Base-by-base conservation (phyloP, 1,284 basidiomycete species). In the Apiotrichum akiyoshidainum region DNA sequence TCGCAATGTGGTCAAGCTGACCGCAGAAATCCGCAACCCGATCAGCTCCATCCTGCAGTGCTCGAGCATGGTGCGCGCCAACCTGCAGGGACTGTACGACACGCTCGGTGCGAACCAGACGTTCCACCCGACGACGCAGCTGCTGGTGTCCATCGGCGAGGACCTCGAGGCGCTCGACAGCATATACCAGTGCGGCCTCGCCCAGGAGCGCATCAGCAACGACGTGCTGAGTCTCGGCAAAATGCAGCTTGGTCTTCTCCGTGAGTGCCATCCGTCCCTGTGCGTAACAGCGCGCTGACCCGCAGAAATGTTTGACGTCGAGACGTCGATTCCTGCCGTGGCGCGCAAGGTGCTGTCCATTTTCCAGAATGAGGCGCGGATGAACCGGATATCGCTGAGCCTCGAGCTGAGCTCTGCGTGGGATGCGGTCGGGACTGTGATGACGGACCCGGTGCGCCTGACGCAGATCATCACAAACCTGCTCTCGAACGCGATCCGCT, bases 151-250 rank as follows among this genome's bases (percentile, higher is more conserved):
- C 5, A 47, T 65, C 31, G 45, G 44, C 19, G 63, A 65, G 33
- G 63, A 65, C 40, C 50, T 65, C 16, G 63, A 65, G n/a, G 63
- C 63, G 5, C 55, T 65, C 12, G 63, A 65, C 40, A 61, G 60
- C 46, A 65, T 65, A 34, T 65, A 65, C 46, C 63, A 65, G 44
- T 65, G 63, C 21, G 74, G 75, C 19, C 65, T 75, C 14, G 67
- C 72, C 9, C 76, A 78, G 60, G 74, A 75, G 55, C 68, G 74
- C 10, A 77, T 78, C 51, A 71, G 72, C 34, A 76, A 78, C 53
- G 77, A 78, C 44, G 70, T 77, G 22, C 64, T 77, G 11, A 74
- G 73, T 1, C 60, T 78, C 3, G 74, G 74, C 17, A 66, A 75
- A 41, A 70, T 78, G 22, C 77, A 78, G 55, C 67, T 77, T 5